Evolutionary conservation across 257 asterid genomes (phyloP).

Genomic region (Echium plantagineum): DNA sequence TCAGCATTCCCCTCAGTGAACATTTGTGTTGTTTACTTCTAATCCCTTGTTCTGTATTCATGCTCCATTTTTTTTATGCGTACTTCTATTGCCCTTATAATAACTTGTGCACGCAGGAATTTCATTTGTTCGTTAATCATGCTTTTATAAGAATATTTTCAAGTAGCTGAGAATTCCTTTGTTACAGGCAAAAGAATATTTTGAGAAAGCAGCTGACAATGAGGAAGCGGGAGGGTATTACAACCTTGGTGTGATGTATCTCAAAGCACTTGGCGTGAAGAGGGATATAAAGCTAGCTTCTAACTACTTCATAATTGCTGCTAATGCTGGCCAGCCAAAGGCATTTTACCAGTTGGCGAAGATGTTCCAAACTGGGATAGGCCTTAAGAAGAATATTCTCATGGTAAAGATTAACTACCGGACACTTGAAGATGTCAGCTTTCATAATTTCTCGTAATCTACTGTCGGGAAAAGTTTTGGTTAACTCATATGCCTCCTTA

Average conservation of each 20-base stretch:
- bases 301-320: conserved; percentile 56
- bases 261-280: conserved; percentile 86
- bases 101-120: neutral
- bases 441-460: conserved; percentile 1
- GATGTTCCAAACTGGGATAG: conserved; percentile 93
- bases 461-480: neutral
- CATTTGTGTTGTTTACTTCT: no score
- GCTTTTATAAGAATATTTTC: neutral
- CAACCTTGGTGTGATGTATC: conserved; percentile 91
- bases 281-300: conserved; percentile 71
- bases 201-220: conserved; percentile 89
- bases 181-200: conserved; percentile 78
- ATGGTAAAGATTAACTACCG: conserved; percentile 33
- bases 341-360: conserved; percentile 93
- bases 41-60: no score
- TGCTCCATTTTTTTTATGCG: no score
- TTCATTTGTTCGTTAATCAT: neutral
- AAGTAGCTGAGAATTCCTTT: conserved; percentile 12
- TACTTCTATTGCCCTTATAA: no score
- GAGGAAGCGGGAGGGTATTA: conserved; percentile 85
- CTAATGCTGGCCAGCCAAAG: conserved; percentile 88
- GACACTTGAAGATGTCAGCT: no score
- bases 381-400: conserved; percentile 75
- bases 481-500: no score
- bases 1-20: no score